Evolutionary conservation across 1,139 yeast species (phyloP).

Genomic region (Blastobotrys indianensis): DNA sequence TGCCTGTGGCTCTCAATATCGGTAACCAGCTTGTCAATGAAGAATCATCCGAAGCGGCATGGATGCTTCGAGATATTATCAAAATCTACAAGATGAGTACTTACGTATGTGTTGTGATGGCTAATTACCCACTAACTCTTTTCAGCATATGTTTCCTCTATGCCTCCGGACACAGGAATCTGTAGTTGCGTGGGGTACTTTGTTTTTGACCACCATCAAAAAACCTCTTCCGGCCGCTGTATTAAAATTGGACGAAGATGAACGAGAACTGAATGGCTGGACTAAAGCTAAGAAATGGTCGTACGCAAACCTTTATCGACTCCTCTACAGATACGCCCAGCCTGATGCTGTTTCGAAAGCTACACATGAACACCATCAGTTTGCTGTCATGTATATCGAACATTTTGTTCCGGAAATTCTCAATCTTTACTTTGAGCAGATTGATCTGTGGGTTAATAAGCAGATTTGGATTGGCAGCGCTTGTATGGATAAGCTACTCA

Average conservation of each 20-base stretch:
- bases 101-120: slow-evolving; percentile 26
- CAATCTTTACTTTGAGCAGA: slow-evolving; percentile 54
- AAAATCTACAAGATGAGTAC: slow-evolving; percentile 81
- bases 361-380: slow-evolving; percentile 30
- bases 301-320: slow-evolving; percentile 65
- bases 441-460: slow-evolving; percentile 67
- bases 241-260: slow-evolving; percentile 42
- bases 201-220: slow-evolving; percentile 66
- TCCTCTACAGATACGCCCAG: slow-evolving; percentile 71
- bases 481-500: slow-evolving; percentile 59
- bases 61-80: slow-evolving; percentile 67
- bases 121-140: not conserved
- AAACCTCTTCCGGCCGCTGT: slow-evolving; percentile 51
- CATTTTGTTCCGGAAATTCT: slow-evolving; percentile 72
- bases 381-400: slow-evolving; percentile 30
- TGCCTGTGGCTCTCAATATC: slow-evolving; percentile 62
- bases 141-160: slow-evolving; percentile 62
- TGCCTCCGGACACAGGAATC: slow-evolving; percentile 56
- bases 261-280: slow-evolving; percentile 49
- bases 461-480: slow-evolving; percentile 65
- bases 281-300: slow-evolving; percentile 89
- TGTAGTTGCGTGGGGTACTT: slow-evolving; percentile 66
- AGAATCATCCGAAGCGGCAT: slow-evolving; percentile 49
- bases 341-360: slow-evolving; percentile 29
- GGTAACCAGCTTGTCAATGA: slow-evolving; percentile 54